Evolutionary conservation across 352 stramenopile genomes (phyloP).

Genomic region (Aphanomyces astaci): DNA sequence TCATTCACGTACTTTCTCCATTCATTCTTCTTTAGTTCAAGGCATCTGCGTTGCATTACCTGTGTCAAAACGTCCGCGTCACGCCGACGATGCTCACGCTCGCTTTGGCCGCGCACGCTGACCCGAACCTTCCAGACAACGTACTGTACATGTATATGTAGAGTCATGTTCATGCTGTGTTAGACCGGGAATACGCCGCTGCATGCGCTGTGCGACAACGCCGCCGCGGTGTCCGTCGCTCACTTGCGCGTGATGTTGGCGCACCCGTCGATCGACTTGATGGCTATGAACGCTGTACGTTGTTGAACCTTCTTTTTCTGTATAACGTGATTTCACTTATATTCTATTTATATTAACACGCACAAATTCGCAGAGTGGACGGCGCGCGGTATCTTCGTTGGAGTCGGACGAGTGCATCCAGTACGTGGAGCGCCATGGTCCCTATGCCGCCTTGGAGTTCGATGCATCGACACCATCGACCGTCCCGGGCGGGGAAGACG

Average conservation of each 20-base stretch:
- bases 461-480: conserved; percentile 21
- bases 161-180: neutral
- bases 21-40: conserved; percentile 44
- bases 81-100: conserved; percentile 35
- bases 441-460: conserved; percentile 27
- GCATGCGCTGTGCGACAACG: conserved; percentile 69
- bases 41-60: conserved; percentile 58
- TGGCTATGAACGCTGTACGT: conserved; percentile 53
- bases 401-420: conserved; percentile 43
- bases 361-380: conserved; percentile 40
- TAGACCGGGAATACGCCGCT: conserved; percentile 71
- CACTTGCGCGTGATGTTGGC: conserved; percentile 54
- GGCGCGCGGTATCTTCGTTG: conserved; percentile 58
- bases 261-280: conserved; percentile 53
- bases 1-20: neutral
- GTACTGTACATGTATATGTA: conserved; percentile 27
- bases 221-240: conserved; percentile 38
- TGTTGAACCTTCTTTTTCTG: neutral
- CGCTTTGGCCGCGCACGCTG: conserved; percentile 48
- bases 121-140: conserved; percentile 72
- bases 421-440: conserved; percentile 49
- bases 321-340: too few relatives aligned
- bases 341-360: neutral
- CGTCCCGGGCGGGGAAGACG: conserved; percentile 54
- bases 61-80: conserved; percentile 56